A percentile compares a stretch with the other conserved stretches of the same genome.
These are phyloP conservation scores for Geotrichum carabidarum DNA, from an alignment of 1,139 yeast species.

Conservation along the genomic window DNA sequence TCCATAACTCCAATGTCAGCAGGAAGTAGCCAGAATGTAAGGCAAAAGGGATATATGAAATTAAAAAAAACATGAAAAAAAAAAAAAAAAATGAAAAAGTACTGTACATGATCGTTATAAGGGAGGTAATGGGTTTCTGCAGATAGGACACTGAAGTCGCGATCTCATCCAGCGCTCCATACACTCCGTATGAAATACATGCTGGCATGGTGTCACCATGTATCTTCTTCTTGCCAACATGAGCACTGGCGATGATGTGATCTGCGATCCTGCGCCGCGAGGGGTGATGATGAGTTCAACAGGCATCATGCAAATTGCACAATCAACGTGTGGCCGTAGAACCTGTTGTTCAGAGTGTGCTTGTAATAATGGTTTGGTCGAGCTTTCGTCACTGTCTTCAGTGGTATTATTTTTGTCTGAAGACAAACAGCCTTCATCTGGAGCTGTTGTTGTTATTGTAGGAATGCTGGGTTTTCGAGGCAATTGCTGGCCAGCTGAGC, in stretches of 20 bases:
- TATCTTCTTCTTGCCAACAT: slow-evolving; percentile 44
- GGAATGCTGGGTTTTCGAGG: not conserved
- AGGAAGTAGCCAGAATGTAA: too few relatives aligned
- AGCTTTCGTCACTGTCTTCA: not conserved
- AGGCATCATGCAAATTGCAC: slow-evolving; percentile 86
- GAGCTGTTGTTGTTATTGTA: not conserved
- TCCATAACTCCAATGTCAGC: not conserved
- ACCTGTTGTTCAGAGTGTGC: slow-evolving; percentile 26
- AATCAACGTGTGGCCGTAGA: slow-evolving; percentile 43
- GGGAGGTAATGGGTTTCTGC: slow-evolving; percentile 83
- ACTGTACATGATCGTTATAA: slow-evolving; percentile 21
- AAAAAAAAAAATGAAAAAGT: not conserved
- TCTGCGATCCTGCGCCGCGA: slow-evolving; percentile 26
- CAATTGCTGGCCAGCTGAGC: slow-evolving; percentile 8
- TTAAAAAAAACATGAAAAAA: not conserved
- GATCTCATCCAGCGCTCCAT: slow-evolving; percentile 91
- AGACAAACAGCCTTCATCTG: not conserved
- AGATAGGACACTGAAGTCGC: slow-evolving; percentile 88
- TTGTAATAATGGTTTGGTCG: not conserved
- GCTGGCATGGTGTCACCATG: slow-evolving; percentile 92
- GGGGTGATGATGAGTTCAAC: slow-evolving; percentile 57
- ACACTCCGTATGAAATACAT: slow-evolving; percentile 82
- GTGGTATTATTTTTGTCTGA: slow-evolving; percentile 8
- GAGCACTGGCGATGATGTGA: slow-evolving; percentile 34
- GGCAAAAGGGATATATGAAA: too few relatives aligned